Evolutionary conservation across 208 protist genomes (phyloP), one percentile per base, ranked within the genome.

Genomic region (Trypanosoma boissoni): DNA sequence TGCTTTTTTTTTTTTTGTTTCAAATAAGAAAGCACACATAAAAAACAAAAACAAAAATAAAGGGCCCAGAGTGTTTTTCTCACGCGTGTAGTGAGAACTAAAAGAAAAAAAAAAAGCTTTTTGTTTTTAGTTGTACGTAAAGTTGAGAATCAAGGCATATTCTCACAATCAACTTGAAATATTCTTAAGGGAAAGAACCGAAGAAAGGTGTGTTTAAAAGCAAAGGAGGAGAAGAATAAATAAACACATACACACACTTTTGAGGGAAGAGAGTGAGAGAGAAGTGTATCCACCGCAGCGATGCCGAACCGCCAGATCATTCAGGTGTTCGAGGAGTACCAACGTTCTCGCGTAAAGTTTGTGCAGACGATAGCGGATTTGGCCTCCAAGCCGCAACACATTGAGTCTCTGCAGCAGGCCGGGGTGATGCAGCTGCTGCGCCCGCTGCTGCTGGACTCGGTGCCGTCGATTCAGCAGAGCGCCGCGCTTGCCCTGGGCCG

Each of bases 391-490:
- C 97, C 97, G 20, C 92, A 98, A 69, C 98, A 99, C 78, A 97
- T 99, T 44, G 97, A 98, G 21, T 78, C 90, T 9, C 74, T 99
- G 45, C 94, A 98, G 58, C 91, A 97, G 68, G 93, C 92, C 3
- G 96, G 96, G 34, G 97, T 98, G 4, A 98, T 99, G 94, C 77
- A 95, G 50, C 82, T 99, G 31, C 89, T 99, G n/a, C 86, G 97
- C 8, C 97, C 97, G 4, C 86, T 99, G 9, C 75, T 99, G 41
- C 72, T 98, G 12, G 98, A 99, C 80, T 95, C 76, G 55, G 96
- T 99, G 29, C 95, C 97, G n/a, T 96, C 92, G 12, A 98, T 99
- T 39, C 97, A 99, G 77, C 97, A 99, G 78, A 92, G 82, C n/a
- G 96, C 97, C 14, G 97, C 97, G n/a, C 76, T 99, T 7, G 98